Evolutionary conservation across 2,329 filamentous ascomycete genomes (phyloP), one percentile per base, ranked within the genome.

Genomic region (Phialocephala subalpina): DNA sequence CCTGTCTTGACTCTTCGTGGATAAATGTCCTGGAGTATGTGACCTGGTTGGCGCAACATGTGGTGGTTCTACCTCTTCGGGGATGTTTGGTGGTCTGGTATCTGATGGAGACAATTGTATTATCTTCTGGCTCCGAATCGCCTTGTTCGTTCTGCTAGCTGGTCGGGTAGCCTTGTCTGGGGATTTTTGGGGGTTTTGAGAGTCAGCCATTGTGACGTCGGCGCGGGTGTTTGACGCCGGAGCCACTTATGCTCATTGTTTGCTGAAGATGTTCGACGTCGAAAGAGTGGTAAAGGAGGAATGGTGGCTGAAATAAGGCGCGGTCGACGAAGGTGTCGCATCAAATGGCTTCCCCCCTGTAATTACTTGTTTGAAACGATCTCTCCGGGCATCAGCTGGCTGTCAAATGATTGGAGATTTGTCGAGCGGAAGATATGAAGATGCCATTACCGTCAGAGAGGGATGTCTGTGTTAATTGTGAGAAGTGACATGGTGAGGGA

Each of bases 1-100:
- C 57, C 72, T 70, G 55, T 76, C 75, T 49, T 76, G 83, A 77
- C 84, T 87, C 78, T 85, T 88, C 70, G 84, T 83, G 14, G 87
- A 79, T 47, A 89, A 81, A 72, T 89, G 86, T 64, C 87, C 86
- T 1, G 87, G 87, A 1, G 87, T 90, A 75, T 90, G 87, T 73
- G 83, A 88, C 70, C 87, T 83, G 53, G 85, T 74, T 57, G 82
- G 78, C 67, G 77, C 62, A 75, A 73, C 63, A 74, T 78, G 67
- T 79, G 78, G 64, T 70, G 77, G 62, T 60, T 79, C 78, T 35
- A 76, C 75, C 64, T 80, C 76, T 69, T 81, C 76, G 65, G 72
- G 73, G 35, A 76, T 77, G 67, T 77, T 76, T 64, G 76, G 74
- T 63, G 74, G 70, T 73, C 68, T 70, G 67, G 72, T 72, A 65